Base-by-base conservation (phyloP, 1,284 basidiomycete species). In the Cutaneotrichosporon arboriforme region DNA sequence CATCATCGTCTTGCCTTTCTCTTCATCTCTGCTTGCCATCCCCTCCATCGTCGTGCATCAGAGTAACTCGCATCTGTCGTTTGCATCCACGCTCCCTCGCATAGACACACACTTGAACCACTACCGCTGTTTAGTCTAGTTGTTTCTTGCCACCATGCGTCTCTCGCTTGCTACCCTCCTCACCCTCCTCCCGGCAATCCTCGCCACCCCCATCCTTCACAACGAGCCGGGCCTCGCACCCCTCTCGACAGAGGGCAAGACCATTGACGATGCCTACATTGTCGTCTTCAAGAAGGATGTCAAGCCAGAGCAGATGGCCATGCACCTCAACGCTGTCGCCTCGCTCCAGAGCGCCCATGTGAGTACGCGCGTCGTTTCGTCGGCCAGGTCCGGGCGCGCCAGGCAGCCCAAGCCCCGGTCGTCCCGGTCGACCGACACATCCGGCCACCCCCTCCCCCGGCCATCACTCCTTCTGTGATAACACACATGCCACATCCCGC, bases 251-350 rank as follows among this genome's bases (percentile, higher is more conserved):
- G 47, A 67, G 74, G 61, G 77, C 68, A 34, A 55, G 34, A 47
- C 51, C 22, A 79, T 93, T 66, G 85, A 89, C 77, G 85, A 90
- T 79, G 86, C 87, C 22, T 97, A 96, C 79, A 90, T 96, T 58
- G 82, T 96, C 73, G 81, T 90, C 72, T 80, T 96, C 67, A 90
- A 88, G 80, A 80, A 84, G 60, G 84, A 82, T 55, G 64, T 84
- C 9, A 77, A 81, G 13, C 64, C 79, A 15, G 73, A 77, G 18
- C 75, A 84, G 50, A 78, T 87, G 69, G 75, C 81, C 62, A 85
- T 85, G 70, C 88, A 93, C 73, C 75, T 89, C 55, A 62, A 58
- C 37, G 58, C 57, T 33, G 61, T 76, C n/a, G 61, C 71, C 51
- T 54, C 54, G 33, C 56, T 57, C 43, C 60, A 66, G 43, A 62